Percentiles rank a stretch among this genome's conserved stretches.
phyloP scores from a whole-genome alignment of 2,329 filamentous ascomycete species.

The Apiospora hydei region DNA sequence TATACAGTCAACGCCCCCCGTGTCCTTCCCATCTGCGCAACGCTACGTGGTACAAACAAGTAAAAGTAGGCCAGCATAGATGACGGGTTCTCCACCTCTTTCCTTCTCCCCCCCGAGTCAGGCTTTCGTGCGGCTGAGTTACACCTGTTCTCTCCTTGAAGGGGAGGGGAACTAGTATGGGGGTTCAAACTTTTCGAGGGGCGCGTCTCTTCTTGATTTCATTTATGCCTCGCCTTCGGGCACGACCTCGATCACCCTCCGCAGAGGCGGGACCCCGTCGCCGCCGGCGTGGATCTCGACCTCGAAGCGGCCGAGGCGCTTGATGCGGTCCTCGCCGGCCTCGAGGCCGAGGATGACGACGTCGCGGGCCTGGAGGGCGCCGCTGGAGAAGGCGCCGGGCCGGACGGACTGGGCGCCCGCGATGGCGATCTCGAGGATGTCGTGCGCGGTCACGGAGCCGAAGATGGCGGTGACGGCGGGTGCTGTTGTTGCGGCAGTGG shows the following conservation, averaged over 20 bases:
- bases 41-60: no score
- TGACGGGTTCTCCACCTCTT: background rate
- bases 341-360: conserved; percentile 44
- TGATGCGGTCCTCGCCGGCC: conserved; percentile 47
- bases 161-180: no score
- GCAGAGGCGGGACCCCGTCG: conserved; percentile 40
- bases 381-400: conserved; percentile 37
- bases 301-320: conserved; percentile 49
- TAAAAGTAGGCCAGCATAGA: background rate
- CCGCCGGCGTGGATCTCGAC: conserved; percentile 44
- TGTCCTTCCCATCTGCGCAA: background rate
- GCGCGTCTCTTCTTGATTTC: background rate
- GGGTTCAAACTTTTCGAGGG: no score
- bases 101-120: background rate
- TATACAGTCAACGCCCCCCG: background rate
- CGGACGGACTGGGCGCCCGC: conserved; percentile 42
- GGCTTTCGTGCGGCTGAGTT: background rate
- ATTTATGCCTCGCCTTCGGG: conserved; percentile 32
- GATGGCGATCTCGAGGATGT: conserved; percentile 46
- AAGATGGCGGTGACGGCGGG: conserved; percentile 44
- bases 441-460: conserved; percentile 50
- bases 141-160: background rate
- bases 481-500: conserved; percentile 26
- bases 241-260: conserved; percentile 45
- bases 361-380: conserved; percentile 45